phyloP scores from a whole-genome alignment of 805 yeast species.

The Yarrowia osloensis region DNA sequence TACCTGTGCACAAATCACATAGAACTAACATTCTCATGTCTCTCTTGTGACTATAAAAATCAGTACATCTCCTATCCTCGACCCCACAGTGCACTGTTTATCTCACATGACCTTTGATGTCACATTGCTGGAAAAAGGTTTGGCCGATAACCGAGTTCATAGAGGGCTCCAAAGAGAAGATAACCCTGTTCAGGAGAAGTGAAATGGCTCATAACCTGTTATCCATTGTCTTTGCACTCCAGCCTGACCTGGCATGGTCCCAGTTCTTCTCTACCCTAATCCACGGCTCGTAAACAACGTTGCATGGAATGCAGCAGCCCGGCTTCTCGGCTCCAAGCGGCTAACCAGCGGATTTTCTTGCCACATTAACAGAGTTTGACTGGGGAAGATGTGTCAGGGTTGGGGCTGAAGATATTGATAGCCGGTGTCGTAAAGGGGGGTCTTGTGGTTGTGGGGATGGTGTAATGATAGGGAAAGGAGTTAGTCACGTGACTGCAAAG shows the following conservation, averaged over 20 bases:
- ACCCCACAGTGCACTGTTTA: background rate
- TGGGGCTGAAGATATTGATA: background rate
- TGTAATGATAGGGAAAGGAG: too few species aligned
- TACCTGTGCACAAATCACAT: too few species aligned
- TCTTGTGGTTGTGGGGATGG: too few species aligned
- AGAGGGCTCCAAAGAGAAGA: background rate
- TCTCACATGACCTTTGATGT: background rate
- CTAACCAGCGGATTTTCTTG: background rate
- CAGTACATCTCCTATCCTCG: background rate
- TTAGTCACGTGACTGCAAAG: too few species aligned
- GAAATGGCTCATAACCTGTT: background rate
- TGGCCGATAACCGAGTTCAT: background rate
- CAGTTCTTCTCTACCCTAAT: background rate
- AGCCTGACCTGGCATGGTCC: background rate
- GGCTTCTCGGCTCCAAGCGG: slow-evolving; percentile 17
- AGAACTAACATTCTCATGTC: too few species aligned
- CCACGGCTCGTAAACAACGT: background rate
- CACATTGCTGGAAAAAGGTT: background rate
- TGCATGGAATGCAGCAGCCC: slow-evolving; percentile 5
- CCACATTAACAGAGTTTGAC: background rate
- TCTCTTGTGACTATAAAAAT: too few species aligned
- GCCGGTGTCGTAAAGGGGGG: background rate
- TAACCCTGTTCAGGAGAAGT: background rate
- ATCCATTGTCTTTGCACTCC: background rate
- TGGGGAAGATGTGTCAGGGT: background rate